Evolutionary conservation across 306 rosid genomes (phyloP), one percentile per base, ranked within the genome.

Genomic region (Citrullus mucosospermus): DNA sequence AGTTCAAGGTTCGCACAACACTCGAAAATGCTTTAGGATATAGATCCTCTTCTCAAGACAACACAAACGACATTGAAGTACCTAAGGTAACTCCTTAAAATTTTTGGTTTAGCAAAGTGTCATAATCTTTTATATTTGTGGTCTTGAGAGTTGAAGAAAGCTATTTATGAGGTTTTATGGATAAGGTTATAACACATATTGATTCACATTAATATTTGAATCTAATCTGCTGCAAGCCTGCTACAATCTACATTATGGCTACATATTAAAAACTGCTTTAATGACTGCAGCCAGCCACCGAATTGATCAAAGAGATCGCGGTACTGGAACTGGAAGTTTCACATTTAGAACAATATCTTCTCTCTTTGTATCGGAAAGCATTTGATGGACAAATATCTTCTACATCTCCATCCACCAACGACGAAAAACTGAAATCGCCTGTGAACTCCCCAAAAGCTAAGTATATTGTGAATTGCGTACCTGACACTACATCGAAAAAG

Each of bases 331-430:
- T 90, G 75, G 98, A 96, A 85, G 99, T 96, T 78, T 89, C 83
- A 65, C 90, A 96, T 86, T 89, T 96, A 87, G 99, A 96, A 78
- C 99, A 96, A 46, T 96, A 96, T 81, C 98, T 96, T 85, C 97
- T 96, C 74, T 88, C 96, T 11, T 80, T 92, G 80, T 96, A 96
- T 84, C 96, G 99, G 28, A 90, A 84, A 83, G 97, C 97, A 63
- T 92, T 92, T 81, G 96, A 96, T 85, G 96, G 85, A 69, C 88
- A 88, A 80, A n/a, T 83, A 71, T 79, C 92, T 75, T 83, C 87
- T 34, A 80, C 78, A n/a, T 85, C 95, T 84, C 95, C 87, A 18
- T 59, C 89, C 76, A 78, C 86, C 77, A 89, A 85, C 80, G 90
- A 85, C 75, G 89, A 85, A 78, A 84, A 75, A 62, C 67, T 56